Base-by-base conservation (phyloP, 164 flowering plant genomes). In the Vitis rotundifolia region DNA sequence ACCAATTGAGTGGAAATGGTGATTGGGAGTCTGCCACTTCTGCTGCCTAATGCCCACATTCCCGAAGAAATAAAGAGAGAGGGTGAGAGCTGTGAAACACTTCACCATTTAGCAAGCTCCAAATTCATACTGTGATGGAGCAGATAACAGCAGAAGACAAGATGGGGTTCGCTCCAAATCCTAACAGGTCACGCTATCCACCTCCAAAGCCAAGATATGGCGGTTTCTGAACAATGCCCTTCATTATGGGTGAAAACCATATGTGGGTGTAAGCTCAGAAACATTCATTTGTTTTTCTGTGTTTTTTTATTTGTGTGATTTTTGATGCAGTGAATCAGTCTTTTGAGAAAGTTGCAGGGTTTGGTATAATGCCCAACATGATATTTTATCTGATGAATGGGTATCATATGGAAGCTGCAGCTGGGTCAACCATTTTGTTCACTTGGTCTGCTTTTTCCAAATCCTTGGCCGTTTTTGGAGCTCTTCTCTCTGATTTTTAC, bases 281-380 rank as follows among this genome's bases (percentile, higher is more conserved):
- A 5, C 44, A 37, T 37, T 37, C 7, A 3, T 37, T 37, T 37
- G 0, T 16, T 59, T 53, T 22, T 18, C 31, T 3, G 8, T 15
- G 6, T 13, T 6, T 22, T 1, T 50, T 2, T 59, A 4, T 2
- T 19, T 31, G 12, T n/a, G 26, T 22, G 26, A 22, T 68, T 47
- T 51, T 49, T 19, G 52, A 37, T 37, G 52, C 73, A 81, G 83
- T 67, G 16, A 81, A 73, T 64, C 80, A 79, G 47, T 73, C 80
- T 8, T 74, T 81, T 18, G 81, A 77, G 68, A 78, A 54, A 28
- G 75, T 73, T 28, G 84, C 83, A 9, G 71, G 63, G 29, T 49
- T 8, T 53, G 86, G 86, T 49, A 14, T 83, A 15, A 1, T 44
- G 61, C 73, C 84, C 11, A 83, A 81, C 77, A 81, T 83, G 87